Percentiles rank a stretch among this genome's conserved stretches.
phyloP scores from a whole-genome alignment of 495 filamentous ascomycete species.

The Podospora conica region DNA sequence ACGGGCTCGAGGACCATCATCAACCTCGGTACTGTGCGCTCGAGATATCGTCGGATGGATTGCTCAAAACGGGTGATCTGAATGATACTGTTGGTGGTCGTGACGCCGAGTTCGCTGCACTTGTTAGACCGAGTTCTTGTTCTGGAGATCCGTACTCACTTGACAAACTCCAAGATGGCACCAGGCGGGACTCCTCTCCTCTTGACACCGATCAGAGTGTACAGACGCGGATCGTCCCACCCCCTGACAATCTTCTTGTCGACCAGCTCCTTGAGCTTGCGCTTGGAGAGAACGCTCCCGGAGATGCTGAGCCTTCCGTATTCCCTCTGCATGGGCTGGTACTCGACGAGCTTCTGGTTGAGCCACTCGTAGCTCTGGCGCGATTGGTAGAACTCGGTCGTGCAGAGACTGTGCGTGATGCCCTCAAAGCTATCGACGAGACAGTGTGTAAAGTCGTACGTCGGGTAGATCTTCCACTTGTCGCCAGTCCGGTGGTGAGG shows the following conservation, averaged over 20 bases:
- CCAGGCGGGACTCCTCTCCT: conserved; percentile 80
- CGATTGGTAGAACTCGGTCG: conserved; percentile 59
- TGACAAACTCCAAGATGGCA: conserved; percentile 80
- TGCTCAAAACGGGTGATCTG: conserved; percentile 71
- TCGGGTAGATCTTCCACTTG: conserved; percentile 81
- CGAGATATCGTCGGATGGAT: conserved; percentile 72
- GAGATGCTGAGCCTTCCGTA: conserved; percentile 74
- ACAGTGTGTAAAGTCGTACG: conserved; percentile 87
- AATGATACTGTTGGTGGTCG: conserved; percentile 66
- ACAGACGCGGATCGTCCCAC: conserved; percentile 87
- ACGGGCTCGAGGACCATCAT: conserved; percentile 83
- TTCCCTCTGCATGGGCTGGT: conserved; percentile 76
- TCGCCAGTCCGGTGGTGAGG: conserved; percentile 67
- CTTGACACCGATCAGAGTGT: conserved; percentile 78
- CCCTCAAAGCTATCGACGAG: conserved; percentile 84
- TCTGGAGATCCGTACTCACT: conserved; percentile 20
- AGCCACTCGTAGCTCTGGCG: conserved; percentile 58
- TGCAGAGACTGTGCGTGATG: conserved; percentile 86
- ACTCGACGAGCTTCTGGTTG: conserved; percentile 58
- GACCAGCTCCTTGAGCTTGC: conserved; percentile 72
- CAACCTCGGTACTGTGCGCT: conserved; percentile 74
- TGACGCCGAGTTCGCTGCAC: conserved; percentile 67
- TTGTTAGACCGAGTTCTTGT: background rate
- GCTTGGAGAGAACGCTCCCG: conserved; percentile 78
- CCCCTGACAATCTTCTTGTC: conserved; percentile 64